phyloP scores from a whole-genome alignment of 176 grass and related monocot species.

The Bothriochloa decipiens region DNA sequence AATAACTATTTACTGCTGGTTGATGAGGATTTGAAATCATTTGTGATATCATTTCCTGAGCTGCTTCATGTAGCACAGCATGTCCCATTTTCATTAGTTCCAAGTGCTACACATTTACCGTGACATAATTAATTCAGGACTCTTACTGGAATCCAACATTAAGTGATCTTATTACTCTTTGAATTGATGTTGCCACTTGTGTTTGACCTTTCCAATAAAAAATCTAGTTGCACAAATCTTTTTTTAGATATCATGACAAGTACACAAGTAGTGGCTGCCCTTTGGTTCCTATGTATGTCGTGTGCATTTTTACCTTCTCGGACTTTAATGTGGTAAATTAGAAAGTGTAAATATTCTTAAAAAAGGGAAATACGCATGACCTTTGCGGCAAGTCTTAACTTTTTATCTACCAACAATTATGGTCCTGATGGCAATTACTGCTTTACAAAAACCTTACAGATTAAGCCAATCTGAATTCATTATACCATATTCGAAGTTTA shows the following conservation, averaged over 20 bases:
- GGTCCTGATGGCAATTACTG: constrained; percentile 6
- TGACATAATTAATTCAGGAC: neutral
- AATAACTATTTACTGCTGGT: neutral
- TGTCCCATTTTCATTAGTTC: neutral
- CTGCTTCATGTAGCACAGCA: neutral
- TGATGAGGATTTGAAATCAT: neutral
- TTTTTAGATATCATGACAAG: neutral
- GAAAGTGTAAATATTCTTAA: neutral
- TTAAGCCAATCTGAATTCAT: constrained; percentile 83
- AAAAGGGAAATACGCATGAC: neutral
- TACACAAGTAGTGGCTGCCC: neutral
- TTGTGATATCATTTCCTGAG: neutral
- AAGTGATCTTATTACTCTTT: neutral
- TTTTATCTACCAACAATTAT: neutral
- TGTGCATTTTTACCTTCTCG: neutral
- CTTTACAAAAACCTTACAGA: constrained; percentile 46
- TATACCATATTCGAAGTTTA: constrained; percentile 82
- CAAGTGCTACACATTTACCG: too few relatives aligned
- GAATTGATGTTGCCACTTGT: neutral
- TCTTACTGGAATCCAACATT: neutral
- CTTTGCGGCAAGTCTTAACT: neutral
- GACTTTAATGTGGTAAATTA: neutral
- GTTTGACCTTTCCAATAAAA: neutral
- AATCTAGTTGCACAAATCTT: neutral
- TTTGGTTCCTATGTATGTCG: neutral